Evolutionary conservation across 2,329 filamentous ascomycete genomes (phyloP), one percentile per base, ranked within the genome.

Genomic region (Colletotrichum spaethianum): DNA sequence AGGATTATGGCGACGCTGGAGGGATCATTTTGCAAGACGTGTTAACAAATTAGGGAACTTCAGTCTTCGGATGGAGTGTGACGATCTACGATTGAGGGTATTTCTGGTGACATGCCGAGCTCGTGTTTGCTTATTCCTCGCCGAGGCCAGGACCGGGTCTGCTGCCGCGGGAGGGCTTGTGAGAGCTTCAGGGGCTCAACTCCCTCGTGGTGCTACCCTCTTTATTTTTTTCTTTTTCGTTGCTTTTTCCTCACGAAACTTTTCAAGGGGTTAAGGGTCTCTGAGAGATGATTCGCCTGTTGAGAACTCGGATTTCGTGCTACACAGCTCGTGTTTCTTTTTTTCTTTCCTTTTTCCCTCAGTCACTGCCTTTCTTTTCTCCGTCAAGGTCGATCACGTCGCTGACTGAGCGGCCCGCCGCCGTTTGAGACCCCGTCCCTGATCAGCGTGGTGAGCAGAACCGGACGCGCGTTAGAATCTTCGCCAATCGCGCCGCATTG

Each of bases 401-500:
- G 38, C 20, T 48, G 67, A 33, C n/a, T 26, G 38, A 28, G 56
- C 40, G 31, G n/a, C 31, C 46, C 23, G 38, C 50, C 3, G 18
- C 40, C 8, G 42, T 52, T 52, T 57, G 69, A 63, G 28, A 28
- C 40, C 18, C 53, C 11, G 57, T 57, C 53, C 53, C 59, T 70
- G 70, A 69, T 64, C 65, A n/a, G 38, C 65, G 28, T 28, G 46
- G 46, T 16, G 20, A 60, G 52, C 59, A 28, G n/a, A 33, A 38
- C 46, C 50, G 44, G 46, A 42, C 38, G 65, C 65, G 52, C 52
- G 53, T 70, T 55, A 26, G 59, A 56, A 20, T 14, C 23, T 46
- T 70, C 59, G 52, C 52, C 44, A 70, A 70, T 60, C 59, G 65
- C 44, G 48, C 65, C 48, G 20, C 56, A 38, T 52, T 18, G 64